phyloP scores from a whole-genome alignment of 78 protist genomes.

The Emiliania huxleyi region DNA sequence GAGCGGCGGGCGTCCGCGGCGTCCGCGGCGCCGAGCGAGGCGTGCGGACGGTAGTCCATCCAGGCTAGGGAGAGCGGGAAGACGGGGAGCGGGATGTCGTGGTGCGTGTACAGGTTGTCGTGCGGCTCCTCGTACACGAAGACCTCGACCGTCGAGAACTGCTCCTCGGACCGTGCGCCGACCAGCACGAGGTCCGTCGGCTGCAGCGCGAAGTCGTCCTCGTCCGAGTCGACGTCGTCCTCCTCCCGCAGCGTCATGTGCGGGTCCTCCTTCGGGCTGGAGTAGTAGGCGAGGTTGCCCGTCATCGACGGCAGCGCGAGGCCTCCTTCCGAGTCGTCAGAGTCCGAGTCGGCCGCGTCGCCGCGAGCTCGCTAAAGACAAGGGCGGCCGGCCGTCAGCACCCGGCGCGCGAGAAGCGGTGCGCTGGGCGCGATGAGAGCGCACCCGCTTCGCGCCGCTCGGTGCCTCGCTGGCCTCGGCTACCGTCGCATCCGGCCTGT shows the following conservation, averaged over 20 bases:
- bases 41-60: conserved; percentile 58
- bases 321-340: conserved; percentile 23
- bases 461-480: not conserved
- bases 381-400: not conserved
- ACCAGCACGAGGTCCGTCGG: not conserved
- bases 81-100: conserved; percentile 71
- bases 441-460: not conserved
- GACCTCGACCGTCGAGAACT: not conserved
- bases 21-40: not conserved
- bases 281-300: not conserved
- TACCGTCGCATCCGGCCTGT: too few relatives aligned
- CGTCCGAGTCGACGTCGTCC: not conserved
- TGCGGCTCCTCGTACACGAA: conserved; percentile 72
- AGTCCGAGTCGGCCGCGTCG: conserved; percentile 43
- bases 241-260: not conserved
- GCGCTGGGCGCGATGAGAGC: not conserved
- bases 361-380: too few relatives aligned
- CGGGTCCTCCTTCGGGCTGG: not conserved
- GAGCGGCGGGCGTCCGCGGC: conserved; percentile 19
- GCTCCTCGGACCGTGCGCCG: conserved; percentile 18
- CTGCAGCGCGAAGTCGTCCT: not conserved
- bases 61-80: conserved; percentile 78
- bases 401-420: not conserved
- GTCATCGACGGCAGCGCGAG: not conserved
- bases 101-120: conserved; percentile 79